Evolutionary conservation across 169 alveolate genomes (phyloP), one percentile per base, ranked within the genome.

Genomic region (Cyclospora cayetanensis): DNA sequence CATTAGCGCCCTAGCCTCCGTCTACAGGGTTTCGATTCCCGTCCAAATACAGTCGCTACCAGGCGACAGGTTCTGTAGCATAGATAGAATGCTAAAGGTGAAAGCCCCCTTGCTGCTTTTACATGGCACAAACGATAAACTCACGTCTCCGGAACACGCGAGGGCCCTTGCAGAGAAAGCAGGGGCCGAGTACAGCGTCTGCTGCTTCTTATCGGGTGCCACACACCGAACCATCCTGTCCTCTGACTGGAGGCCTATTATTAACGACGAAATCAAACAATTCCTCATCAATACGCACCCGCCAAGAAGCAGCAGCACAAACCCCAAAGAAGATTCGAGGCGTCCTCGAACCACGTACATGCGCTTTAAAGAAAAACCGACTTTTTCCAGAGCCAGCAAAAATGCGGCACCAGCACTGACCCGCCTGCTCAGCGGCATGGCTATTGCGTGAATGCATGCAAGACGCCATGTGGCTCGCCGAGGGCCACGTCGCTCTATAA

Each of bases 1-100:
- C 12, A 35, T 25, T 7, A 74, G 85, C 60, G 85, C 60, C n/a
- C 60, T 46, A 46, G 60, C 60, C 60, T 46, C 60, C 15, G 60
- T 46, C 60, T 46, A 46, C 15, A 46, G 60, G 15, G 60, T 46
- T 15, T 11, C 60, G 15, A 7, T 46, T 46, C 60, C 60, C 60
- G 15, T 46, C n/a, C n/a, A 7, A 7, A 46, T 46, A 15, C 60
- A 46, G 60, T 11, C 60, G 7, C 15, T 46, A 15, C 85, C 85
- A 12, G 85, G 85, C n/a, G 85, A 74, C 35, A 5, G 22, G n/a
- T 34, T 35, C 60, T 74, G 85, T n/a, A 74, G 35, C 85, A 18
- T 74, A 11, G 65, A 74, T 35, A 74, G 35, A 74, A 74, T 35
- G 9, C 41, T 7, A 29, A 35, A 42, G 12, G 85, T 74, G 25